Evolutionary conservation across 257 asterid species (phyloP), one percentile per base, ranked within the genome.

Genomic region (Solanum paucissectum): DNA sequence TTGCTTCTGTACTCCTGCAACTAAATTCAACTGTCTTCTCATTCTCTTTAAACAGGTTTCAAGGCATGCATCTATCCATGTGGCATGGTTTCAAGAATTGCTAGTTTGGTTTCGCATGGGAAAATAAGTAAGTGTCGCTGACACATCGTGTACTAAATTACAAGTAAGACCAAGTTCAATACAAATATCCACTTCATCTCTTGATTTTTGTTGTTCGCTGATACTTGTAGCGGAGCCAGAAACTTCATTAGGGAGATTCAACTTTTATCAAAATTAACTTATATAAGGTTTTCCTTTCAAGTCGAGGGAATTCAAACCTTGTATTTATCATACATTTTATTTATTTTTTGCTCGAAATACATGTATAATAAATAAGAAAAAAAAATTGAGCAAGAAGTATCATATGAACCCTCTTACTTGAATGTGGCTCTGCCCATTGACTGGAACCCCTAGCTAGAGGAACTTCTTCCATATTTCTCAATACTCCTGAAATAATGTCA

Each of bases 51-150:
- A 18, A 29, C 83, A 86, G 90, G 88, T 46, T 11, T 88, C 49
- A 88, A 86, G 36, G 83, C 85, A 29, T 76, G 76, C 38, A 69
- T 29, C 76, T 69, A 69, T 14, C 76, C 76, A 14, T 69, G 76
- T 69, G 38, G 38, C 76, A 69, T 69, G 14, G 14, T 69, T 29
- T 29, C 76, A 29, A 69, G 76, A 29, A 14, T 69, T 29, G 76
- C 38, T 29, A 13, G n/a, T 69, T 69, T 69, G 76, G 75, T 69
- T 7, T 69, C 88, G 18, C 9, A 52, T n/a, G 88, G 77, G 58
- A 77, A 86, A 46, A 86, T 86, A 86, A 76, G 90, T 86, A 86
- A 88, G 88, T 40, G 34, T n/a, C 27, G 21, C 9, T 32, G 3
- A 38, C 14, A 34, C 36, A 42, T 42, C 9, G 10, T 33, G 3